Evolutionary conservation across 2,329 filamentous ascomycete genomes (phyloP).

Genomic region (Hymenoscyphus fructigenus): DNA sequence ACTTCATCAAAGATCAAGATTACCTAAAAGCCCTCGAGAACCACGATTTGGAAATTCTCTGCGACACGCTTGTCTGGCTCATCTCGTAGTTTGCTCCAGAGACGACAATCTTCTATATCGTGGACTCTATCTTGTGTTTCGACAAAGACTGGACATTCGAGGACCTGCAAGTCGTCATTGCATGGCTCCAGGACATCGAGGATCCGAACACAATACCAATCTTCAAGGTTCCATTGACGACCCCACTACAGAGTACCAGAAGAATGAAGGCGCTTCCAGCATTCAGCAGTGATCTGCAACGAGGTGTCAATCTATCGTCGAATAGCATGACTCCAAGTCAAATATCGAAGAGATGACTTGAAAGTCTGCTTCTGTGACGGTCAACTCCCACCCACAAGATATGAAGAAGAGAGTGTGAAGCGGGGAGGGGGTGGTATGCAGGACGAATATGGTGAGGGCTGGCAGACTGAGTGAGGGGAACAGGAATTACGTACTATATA

Average conservation of each 20-base stretch:
- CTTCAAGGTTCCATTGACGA: not conserved
- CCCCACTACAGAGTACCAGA: not conserved
- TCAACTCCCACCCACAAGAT: not conserved
- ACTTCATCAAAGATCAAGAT: not conserved
- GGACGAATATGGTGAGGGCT: not conserved
- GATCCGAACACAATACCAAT: not conserved
- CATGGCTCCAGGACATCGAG: not conserved
- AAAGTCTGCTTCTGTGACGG: not conserved
- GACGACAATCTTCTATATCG: not conserved
- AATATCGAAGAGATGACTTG: not conserved
- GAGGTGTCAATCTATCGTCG: not conserved
- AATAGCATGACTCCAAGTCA: not conserved
- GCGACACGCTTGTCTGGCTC: not conserved
- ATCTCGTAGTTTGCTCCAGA: not conserved
- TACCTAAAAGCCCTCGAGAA: not conserved
- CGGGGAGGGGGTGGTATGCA: too few relatives aligned
- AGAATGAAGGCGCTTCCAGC: not conserved
- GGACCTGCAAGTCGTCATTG: not conserved
- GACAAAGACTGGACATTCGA: constrained; percentile 3
- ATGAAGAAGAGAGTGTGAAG: not conserved
- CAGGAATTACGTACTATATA: too few relatives aligned
- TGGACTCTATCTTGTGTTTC: constrained; percentile 3
- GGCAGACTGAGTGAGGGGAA: not conserved
- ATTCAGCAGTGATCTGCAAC: not conserved
- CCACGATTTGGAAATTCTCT: not conserved